Evolutionary conservation across 176 grass and related monocot genomes (phyloP).

Genomic region (Oryza coarctata): DNA sequence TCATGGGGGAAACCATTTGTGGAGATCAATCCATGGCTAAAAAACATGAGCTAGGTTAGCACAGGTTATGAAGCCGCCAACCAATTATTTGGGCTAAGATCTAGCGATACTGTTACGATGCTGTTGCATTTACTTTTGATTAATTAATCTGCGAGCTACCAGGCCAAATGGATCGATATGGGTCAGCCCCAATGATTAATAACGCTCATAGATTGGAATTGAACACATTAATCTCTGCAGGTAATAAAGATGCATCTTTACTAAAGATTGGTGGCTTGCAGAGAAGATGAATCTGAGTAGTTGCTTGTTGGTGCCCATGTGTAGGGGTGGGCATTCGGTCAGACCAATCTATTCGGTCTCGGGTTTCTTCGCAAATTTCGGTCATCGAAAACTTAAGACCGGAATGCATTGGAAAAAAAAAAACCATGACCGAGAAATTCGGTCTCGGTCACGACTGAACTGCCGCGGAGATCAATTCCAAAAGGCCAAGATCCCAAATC

Average conservation of each 20-base stretch:
- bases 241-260: background rate
- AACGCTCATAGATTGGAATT: background rate
- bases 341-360: no score
- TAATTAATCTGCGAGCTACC: background rate
- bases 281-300: background rate
- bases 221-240: background rate
- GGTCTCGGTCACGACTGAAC: no score
- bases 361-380: no score
- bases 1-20: background rate
- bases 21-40: background rate
- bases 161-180: background rate
- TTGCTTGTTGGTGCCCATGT: background rate
- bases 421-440: no score
- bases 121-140: background rate
- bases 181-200: background rate
- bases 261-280: background rate
- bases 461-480: no score
- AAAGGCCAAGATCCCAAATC: no score
- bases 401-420: no score
- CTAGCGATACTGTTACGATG: background rate
- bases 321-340: no score
- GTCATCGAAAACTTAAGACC: no score
- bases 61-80: background rate
- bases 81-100: conserved; percentile 3
- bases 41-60: background rate